phyloP scores from a whole-genome alignment of 2,329 filamentous ascomycete species.

The Aspergillus spinulosporus region DNA sequence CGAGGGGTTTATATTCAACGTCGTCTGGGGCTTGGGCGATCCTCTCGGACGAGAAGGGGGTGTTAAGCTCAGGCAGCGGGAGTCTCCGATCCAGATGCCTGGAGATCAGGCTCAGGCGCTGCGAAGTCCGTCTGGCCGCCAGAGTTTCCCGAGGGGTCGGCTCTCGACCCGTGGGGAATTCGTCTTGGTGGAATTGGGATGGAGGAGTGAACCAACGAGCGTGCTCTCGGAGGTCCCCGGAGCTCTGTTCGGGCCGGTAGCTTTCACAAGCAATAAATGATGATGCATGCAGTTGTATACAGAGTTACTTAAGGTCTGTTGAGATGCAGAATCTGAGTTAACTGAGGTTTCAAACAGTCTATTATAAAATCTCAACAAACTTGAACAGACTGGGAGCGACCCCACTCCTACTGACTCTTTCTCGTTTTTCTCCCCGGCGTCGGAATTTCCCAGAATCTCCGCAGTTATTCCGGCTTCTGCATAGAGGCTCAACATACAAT shows the following conservation, averaged over 20 bases:
- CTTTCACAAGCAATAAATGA: constrained; percentile 3
- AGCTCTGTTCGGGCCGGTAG: constrained; percentile 7
- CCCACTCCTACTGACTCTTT: not conserved
- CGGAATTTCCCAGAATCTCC: not conserved
- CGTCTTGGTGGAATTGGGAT: constrained; percentile 16
- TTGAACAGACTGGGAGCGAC: not conserved
- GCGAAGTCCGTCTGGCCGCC: constrained; percentile 50
- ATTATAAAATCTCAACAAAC: not conserved
- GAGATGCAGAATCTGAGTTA: not conserved
- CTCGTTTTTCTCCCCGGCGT: constrained; percentile 1
- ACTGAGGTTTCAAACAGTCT: not conserved
- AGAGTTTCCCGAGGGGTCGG: constrained; percentile 44
- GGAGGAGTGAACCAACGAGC: constrained; percentile 3
- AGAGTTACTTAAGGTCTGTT: not conserved
- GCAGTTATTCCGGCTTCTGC: not conserved
- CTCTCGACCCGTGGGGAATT: constrained; percentile 35
- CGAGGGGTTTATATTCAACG: constrained; percentile 51
- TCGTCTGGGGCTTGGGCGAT: constrained; percentile 54
- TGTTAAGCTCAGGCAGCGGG: constrained; percentile 60
- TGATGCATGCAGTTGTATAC: not conserved
- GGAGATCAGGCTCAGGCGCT: constrained; percentile 61
- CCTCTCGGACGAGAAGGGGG: constrained; percentile 63
- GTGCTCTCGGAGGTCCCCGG: constrained; percentile 22
- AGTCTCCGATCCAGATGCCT: constrained; percentile 59
- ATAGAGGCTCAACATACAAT: not conserved